Evolutionary conservation across 1,284 basidiomycete species (phyloP).

Genomic region (Cutaneotrichosporon sp.): DNA sequence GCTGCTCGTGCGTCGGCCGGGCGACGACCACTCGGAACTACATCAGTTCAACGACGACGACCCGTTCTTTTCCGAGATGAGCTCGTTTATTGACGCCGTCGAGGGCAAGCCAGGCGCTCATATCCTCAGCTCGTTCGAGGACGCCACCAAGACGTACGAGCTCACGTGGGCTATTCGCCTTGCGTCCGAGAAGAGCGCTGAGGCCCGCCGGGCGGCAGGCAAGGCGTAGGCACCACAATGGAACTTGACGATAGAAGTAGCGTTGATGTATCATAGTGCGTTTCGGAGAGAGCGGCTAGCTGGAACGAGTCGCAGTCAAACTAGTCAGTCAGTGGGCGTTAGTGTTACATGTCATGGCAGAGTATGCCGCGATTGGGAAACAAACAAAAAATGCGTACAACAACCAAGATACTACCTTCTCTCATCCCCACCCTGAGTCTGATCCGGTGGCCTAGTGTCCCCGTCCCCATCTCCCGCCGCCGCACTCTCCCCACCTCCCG

Average conservation of each 20-base stretch:
- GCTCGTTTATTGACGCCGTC: constrained; percentile 76
- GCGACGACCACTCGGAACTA: constrained; percentile 77
- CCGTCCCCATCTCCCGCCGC: too few relatives aligned
- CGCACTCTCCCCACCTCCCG: background rate
- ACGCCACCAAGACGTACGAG: constrained; percentile 82
- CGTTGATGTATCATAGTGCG: too few relatives aligned
- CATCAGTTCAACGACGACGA: constrained; percentile 76
- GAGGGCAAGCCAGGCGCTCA: constrained; percentile 56
- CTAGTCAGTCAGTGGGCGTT: too few relatives aligned
- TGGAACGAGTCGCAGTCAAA: too few relatives aligned
- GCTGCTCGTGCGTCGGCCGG: constrained; percentile 78
- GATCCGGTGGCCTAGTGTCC: too few relatives aligned
- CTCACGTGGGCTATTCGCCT: constrained; percentile 62
- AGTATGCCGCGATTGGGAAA: too few relatives aligned
- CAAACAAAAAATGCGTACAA: too few relatives aligned
- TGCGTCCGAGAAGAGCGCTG: constrained; percentile 16
- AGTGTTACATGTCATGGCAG: too few relatives aligned
- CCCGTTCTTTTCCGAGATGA: constrained; percentile 87
- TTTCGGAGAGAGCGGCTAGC: too few relatives aligned
- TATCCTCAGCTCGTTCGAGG: constrained; percentile 58
- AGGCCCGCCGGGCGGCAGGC: background rate
- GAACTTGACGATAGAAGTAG: too few relatives aligned
- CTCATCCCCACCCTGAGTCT: too few relatives aligned
- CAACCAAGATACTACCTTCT: too few relatives aligned
- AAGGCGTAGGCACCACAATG: background rate